Evolutionary conservation across 352 stramenopile genomes (phyloP), one percentile per base, ranked within the genome.

Genomic region (Elongisporangium anandrum): DNA sequence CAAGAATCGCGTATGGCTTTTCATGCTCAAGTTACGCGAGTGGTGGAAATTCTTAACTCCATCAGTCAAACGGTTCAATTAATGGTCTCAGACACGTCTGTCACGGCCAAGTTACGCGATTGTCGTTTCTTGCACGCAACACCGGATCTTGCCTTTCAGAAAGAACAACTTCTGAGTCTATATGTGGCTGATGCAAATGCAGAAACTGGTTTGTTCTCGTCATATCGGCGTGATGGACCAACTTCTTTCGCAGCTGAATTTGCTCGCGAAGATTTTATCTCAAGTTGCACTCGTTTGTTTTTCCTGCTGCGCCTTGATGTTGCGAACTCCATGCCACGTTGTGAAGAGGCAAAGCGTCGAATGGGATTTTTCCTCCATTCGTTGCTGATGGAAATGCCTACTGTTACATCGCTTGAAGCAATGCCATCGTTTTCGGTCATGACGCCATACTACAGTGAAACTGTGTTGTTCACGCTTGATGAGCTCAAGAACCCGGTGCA

Each of bases 391-490:
- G 71, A 91, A 6, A 96, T 96, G 72, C 85, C 87, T 2, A 69
- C 77, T 39, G 77, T 96, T 1, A 57, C 64, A 34, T 88, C 83
- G 4, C 70, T 96, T 45, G 79, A 92, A 57, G 79, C 84, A 0
- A 94, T 95, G 84, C 85, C 82, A 9, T 96, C 87, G 5, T 96
- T 96, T 59, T 94, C 83, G 0, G 87, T 96, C 4, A 89, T 96
- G 72, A 96, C 87, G 12, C 87, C 87, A 24, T 96, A 94, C 62
- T 96, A 96, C 66, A 91, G 75, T 17, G 87, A 96, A 57, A 92
- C 85, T 1, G 87, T 96, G 15, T 56, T 96, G 22, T 96, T 93
- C 49, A 92, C 83, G 24, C 57, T 96, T 19, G 84, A 94, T n/a
- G 87, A 96, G 45, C 60, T 96, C 8, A 95, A 92, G 60, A 77